A percentile compares a stretch with the other conserved stretches of the same genome.
Evolutionary conservation across 2,329 filamentous ascomycete genomes (phyloP).

Genomic region (Arthrinium puccinioides): DNA sequence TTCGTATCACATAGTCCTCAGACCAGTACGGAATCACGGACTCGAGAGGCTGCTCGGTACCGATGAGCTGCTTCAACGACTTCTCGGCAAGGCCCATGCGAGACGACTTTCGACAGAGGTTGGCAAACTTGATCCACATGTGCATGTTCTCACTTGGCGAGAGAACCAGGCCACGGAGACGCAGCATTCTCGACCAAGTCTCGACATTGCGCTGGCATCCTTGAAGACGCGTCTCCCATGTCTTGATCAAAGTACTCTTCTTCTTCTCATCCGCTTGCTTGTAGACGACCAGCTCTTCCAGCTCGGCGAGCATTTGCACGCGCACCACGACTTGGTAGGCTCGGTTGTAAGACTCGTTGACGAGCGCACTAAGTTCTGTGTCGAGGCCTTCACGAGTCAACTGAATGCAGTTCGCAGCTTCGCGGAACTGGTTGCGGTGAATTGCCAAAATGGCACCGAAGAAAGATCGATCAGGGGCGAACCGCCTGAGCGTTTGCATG

Average conservation of each 20-base stretch:
- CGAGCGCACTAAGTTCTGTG: constrained; percentile 86
- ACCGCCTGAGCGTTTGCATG: constrained; percentile 85
- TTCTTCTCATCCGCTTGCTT: constrained; percentile 90
- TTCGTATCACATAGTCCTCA: constrained; percentile 16
- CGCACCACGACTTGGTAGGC: constrained; percentile 97
- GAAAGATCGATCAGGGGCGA: constrained; percentile 92
- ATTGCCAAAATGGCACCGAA: constrained; percentile 94
- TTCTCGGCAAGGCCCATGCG: constrained; percentile 93
- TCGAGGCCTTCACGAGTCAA: constrained; percentile 90
- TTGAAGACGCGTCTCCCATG: constrained; percentile 92
- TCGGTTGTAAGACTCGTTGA: constrained; percentile 97
- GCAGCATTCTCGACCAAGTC: constrained; percentile 97
- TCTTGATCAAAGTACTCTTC: constrained; percentile 82
- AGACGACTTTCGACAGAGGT: constrained; percentile 92
- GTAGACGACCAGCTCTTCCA: constrained; percentile 97
- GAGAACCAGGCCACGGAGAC: constrained; percentile 86
- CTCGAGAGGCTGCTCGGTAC: constrained; percentile 57
- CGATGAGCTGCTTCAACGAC: constrained; percentile 84
- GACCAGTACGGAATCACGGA: constrained; percentile 54
- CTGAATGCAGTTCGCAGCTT: constrained; percentile 82
- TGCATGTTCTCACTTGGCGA: constrained; percentile 89
- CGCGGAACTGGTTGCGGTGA: constrained; percentile 91
- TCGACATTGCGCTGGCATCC: constrained; percentile 96
- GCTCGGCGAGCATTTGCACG: constrained; percentile 96
- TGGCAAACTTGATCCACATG: constrained; percentile 99